These are phyloP conservation scores for Aspergillus fructus DNA, from an alignment of 2,329 filamentous ascomycete genomes.

Conservation along the genomic window DNA sequence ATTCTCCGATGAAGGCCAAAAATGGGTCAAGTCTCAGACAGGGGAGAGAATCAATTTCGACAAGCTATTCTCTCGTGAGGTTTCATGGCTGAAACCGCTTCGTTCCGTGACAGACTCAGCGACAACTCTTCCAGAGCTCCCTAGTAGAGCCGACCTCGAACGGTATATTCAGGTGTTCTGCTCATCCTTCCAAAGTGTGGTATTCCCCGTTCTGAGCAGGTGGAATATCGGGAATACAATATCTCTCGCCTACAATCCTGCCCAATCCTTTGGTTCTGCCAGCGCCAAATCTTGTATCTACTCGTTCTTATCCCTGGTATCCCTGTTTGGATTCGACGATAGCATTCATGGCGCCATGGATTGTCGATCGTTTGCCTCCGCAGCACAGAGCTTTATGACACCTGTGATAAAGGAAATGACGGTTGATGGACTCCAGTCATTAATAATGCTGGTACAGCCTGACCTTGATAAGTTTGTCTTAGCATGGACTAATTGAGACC, in stretches of 20 bases:
- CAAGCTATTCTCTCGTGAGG: not conserved
- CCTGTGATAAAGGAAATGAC: slow-evolving; percentile 16
- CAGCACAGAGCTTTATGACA: slow-evolving; percentile 4
- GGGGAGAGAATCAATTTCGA: not conserved
- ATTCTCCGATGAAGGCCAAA: not conserved
- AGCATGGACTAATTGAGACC: too few relatives aligned
- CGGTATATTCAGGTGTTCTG: not conserved
- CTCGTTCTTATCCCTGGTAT: not conserved
- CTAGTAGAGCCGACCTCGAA: not conserved
- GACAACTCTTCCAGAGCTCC: not conserved
- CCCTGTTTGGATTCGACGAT: not conserved
- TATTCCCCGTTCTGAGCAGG: not conserved
- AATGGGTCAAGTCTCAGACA: slow-evolving; percentile 3
- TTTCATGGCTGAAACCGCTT: not conserved
- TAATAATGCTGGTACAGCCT: not conserved
- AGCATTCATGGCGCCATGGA: not conserved
- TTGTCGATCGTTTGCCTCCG: slow-evolving; percentile 12
- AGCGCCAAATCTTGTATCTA: slow-evolving; percentile 12
- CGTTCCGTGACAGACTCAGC: not conserved
- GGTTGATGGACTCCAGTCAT: not conserved
- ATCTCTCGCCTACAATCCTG: not conserved
- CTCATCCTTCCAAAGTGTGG: not conserved
- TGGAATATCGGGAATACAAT: not conserved
- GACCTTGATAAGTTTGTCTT: not conserved
- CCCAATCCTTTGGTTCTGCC: not conserved